A percentile compares a stretch with the other conserved stretches of the same genome.
phyloP scores from a whole-genome alignment of 129 eudicot genomes.

The Pulicaria dysenterica region DNA sequence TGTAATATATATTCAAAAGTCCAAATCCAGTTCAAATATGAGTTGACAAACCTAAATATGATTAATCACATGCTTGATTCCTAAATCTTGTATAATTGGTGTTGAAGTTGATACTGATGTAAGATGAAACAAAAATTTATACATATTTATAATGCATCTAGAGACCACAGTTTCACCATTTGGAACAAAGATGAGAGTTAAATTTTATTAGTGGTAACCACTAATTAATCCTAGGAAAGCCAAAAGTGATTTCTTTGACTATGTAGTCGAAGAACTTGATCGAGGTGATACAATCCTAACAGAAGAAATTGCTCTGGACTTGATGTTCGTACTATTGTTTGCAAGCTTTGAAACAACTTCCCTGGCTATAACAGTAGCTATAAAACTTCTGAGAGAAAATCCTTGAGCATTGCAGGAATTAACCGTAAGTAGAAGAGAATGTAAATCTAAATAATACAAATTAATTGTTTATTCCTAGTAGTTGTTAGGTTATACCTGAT shows the following conservation, averaged over 20 bases:
- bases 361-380: conserved; percentile 78
- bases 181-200: too few species aligned
- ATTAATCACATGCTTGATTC: too few species aligned
- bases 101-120: too few species aligned
- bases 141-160: too few species aligned
- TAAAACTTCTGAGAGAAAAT: conserved; percentile 60
- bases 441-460: not conserved
- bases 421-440: conserved; percentile 51
- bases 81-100: too few species aligned
- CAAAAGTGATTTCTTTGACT: conserved; percentile 77
- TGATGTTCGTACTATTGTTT: conserved; percentile 90
- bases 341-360: conserved; percentile 97
- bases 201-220: too few species aligned
- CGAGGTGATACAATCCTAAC: conserved; percentile 74
- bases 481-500: conserved; percentile 9
- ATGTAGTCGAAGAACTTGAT: conserved; percentile 76
- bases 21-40: too few species aligned
- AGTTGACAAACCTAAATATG: too few species aligned
- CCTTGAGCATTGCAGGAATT: conserved; percentile 65
- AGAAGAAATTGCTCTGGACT: conserved; percentile 88
- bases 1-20: too few species aligned
- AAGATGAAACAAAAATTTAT: too few species aligned
- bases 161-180: too few species aligned
- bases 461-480: conserved; percentile 2
- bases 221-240: conserved; percentile 64